Evolutionary conservation across 768 basidiomycete genomes (phyloP).

Genomic region (Suillus sp.): DNA sequence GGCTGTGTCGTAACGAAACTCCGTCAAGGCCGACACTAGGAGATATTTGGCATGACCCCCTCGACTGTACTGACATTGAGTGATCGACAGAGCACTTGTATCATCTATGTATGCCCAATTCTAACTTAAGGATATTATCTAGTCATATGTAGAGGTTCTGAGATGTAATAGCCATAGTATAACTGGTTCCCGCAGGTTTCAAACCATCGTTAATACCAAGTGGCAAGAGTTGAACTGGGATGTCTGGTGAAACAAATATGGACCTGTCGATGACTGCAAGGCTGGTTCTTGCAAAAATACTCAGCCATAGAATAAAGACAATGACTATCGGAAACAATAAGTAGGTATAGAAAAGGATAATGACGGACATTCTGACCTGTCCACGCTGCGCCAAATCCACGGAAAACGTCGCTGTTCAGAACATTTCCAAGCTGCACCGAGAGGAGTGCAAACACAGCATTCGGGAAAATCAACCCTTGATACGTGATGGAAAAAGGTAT

Average conservation of each 20-base stretch:
- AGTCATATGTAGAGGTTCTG: background rate
- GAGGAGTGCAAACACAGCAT: conserved; percentile 52
- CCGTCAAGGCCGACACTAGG: background rate
- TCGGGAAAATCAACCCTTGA: conserved; percentile 61
- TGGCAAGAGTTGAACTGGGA: conserved; percentile 25
- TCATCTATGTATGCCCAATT: no score
- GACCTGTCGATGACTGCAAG: conserved; percentile 48
- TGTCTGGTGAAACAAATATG: conserved; percentile 50
- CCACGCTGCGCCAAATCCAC: conserved; percentile 55
- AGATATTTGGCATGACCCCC: no score
- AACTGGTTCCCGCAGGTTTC: background rate
- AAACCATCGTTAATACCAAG: background rate
- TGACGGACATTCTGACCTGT: conserved; percentile 35
- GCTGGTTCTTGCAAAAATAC: conserved; percentile 44
- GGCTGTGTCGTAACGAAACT: background rate
- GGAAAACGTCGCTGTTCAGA: conserved; percentile 52
- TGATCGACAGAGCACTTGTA: no score
- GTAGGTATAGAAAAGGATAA: background rate
- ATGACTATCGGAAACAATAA: conserved; percentile 31
- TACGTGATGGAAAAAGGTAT: conserved; percentile 49
- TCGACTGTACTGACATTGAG: no score
- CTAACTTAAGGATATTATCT: background rate
- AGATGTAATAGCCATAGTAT: background rate
- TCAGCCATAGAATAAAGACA: conserved; percentile 45
- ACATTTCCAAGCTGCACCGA: conserved; percentile 51